Base-by-base conservation (phyloP, 2,329 filamentous ascomycete genomes). In the Triangularia setosa region DNA sequence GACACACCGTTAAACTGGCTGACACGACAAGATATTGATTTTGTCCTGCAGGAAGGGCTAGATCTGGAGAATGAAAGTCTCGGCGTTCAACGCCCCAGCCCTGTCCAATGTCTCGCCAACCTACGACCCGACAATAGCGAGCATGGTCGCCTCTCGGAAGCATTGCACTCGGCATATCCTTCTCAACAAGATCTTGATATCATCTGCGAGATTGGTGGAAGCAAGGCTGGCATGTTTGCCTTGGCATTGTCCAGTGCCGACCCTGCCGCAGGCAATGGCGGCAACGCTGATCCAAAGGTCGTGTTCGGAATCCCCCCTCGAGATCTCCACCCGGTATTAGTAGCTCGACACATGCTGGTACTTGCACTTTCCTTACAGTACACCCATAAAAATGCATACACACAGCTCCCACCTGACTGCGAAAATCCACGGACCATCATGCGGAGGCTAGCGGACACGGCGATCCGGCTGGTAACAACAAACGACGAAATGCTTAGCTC, bases 401-500 rank as follows among this genome's bases (percentile, higher is more conserved):
- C 67, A 16, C 48, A 66, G 16, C 21, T 55, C 23, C 28, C 16
- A 9, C 65, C 63, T 35, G 69, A 75, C 27, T 72, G 71, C 7
- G 69, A 73, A 60, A 61, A 59, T 53, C 67, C 61, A 25, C n/a
- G 48, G n/a, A 60, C 61, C 6, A 61, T 78, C 54, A 76, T 75
- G 70, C 60, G 65, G 28, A 68, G 71, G 7, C 67, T 75, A 8
- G 69, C 73, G 4, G 69, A 74, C 8, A 70, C 73, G 4, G 77
- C 74, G 1, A 73, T 58, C 27, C 69, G 48, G 28, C 67, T 69
- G 4, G 76, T 79, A 0, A 79, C 76, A 0, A 76, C 68, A 7
- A 76, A 78, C 14, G 78, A 81, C 21, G 72, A 76, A 12, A 65
- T 81, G 11, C 60, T 76, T 0, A 67, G 67, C 5, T 76, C 71